Conservation (phyloP, 805 yeast genomes). For the Geotrichum ghanense region DNA sequence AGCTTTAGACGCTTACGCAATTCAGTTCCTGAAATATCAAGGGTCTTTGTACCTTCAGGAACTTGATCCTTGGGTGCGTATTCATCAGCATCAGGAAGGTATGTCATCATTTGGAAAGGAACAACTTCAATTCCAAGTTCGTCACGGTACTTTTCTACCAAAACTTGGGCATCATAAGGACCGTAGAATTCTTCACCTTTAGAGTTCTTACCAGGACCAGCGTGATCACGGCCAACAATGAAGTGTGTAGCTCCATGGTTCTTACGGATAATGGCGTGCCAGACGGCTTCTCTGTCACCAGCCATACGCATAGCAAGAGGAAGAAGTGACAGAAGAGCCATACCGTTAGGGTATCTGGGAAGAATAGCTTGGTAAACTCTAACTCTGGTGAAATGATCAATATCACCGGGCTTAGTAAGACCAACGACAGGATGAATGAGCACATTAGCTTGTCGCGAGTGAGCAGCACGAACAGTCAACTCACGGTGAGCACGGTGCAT, state of each 20-base stretch:
- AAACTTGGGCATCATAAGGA: slow-evolving; percentile 90
- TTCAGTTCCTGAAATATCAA: slow-evolving; percentile 92
- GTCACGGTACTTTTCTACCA: slow-evolving; percentile 61
- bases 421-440: slow-evolving; percentile 97
- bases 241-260: slow-evolving; percentile 95
- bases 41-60: slow-evolving; percentile 64
- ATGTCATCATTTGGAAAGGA: slow-evolving; percentile 95
- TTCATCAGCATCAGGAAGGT: slow-evolving; percentile 88
- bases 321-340: slow-evolving; percentile 77
- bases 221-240: slow-evolving; percentile 96
- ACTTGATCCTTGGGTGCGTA: slow-evolving; percentile 93
- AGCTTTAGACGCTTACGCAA: slow-evolving; percentile 76
- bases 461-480: slow-evolving; percentile 92
- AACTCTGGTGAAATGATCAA: slow-evolving; percentile 95
- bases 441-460: slow-evolving; percentile 76
- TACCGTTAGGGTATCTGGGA: slow-evolving; percentile 87
- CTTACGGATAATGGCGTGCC: slow-evolving; percentile 96
- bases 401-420: slow-evolving; percentile 93
- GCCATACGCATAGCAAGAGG: slow-evolving; percentile 99
- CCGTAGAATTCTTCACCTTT: slow-evolving; percentile 92
- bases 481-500: slow-evolving; percentile 99
- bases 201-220: slow-evolving; percentile 88
- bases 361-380: slow-evolving; percentile 87
- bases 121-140: slow-evolving; percentile 86
- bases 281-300: slow-evolving; percentile 95